Base-by-base conservation (phyloP, 805 yeast species). In the Saturnispora gosingensis region DNA sequence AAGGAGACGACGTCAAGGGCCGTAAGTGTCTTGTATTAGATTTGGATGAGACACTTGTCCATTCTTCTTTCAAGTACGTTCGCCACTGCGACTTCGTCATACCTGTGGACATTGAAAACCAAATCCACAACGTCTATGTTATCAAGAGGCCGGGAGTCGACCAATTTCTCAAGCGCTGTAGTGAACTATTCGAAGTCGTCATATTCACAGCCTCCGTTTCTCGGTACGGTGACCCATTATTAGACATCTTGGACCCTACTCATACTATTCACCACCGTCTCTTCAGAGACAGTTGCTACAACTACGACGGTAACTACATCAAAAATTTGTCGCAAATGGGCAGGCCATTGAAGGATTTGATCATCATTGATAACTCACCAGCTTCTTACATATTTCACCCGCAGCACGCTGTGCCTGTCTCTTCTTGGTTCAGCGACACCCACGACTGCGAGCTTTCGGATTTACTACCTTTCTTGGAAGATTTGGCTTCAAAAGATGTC, bases 311-410 rank as follows among this genome's bases (percentile, higher is more conserved):
- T 16, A 91, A 88, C 68, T 93, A 87, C 67, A 88, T 93, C 65
- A 93, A 93, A 71, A 91, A 93, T 65, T 74, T 93, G 58, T 83
- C 96, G 5, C 97, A 88, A 67, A 81, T 93, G 59, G 99, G 99
- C 11, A 76, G 99, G 61, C 97, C 97, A 2, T 72, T 93, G 55
- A 71, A 77, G 52, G 95, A 89, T 58, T 73, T 85, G 43, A 89
- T 93, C 52, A 93, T 93, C 58, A 81, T 93, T 57, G 99, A 93
- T 72, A 93, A 93, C 68, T 90, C 98, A 2, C 98, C 99, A 1
- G 96, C 98, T 3, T 88, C 97, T n/a, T 93, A 93, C 68, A 83
- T 91, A 52, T 87, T 93, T 74, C 98, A 93, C 65, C 99, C 99
- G 20, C 95, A 88, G 67, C 97, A 93, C 71, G 95, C 98, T 8